Conservation (phyloP, 2,329 filamentous ascomycete genomes). For the Diplodia scrobiculata region DNA sequence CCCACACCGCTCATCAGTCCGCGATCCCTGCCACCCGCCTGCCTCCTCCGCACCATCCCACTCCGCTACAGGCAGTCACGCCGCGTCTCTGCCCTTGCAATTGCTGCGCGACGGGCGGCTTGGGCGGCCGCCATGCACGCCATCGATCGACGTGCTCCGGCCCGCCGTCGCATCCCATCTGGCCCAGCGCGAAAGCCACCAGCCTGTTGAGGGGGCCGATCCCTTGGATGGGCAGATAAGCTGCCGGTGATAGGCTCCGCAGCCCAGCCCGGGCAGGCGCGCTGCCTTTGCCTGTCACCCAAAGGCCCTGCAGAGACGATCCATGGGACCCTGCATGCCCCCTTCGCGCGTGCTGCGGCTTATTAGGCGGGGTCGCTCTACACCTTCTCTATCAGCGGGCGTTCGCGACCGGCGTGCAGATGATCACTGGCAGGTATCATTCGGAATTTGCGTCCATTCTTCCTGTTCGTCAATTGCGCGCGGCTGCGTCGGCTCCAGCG, state of each 20-base stretch:
- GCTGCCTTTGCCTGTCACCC: conserved; percentile 10
- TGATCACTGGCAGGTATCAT: neutral
- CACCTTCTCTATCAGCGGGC: neutral
- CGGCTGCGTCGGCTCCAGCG: conserved; percentile 9
- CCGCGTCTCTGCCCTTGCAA: conserved; percentile 8
- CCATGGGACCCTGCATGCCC: conserved; percentile 28
- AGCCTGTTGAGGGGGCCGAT: conserved; percentile 6
- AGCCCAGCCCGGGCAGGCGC: neutral
- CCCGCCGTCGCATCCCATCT: conserved; percentile 12
- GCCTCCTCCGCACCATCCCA: conserved; percentile 18
- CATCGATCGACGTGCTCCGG: conserved; percentile 8
- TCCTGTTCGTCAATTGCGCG: neutral
- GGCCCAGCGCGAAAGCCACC: conserved; percentile 7
- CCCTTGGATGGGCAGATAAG: conserved; percentile 1
- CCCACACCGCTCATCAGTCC: conserved; percentile 27
- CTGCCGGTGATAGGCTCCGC: conserved; percentile 19
- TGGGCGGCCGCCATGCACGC: conserved; percentile 26
- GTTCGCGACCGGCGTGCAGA: conserved; percentile 10
- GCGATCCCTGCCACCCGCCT: conserved; percentile 9
- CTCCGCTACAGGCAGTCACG: conserved; percentile 22
- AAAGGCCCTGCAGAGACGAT: conserved; percentile 21
- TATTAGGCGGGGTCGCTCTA: neutral
- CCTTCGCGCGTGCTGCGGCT: conserved; percentile 26
- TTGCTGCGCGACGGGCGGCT: conserved; percentile 29
- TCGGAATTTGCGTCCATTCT: neutral